Evolutionary conservation across 305 asterid species (phyloP).

Genomic region (Fraxinus paxiana): DNA sequence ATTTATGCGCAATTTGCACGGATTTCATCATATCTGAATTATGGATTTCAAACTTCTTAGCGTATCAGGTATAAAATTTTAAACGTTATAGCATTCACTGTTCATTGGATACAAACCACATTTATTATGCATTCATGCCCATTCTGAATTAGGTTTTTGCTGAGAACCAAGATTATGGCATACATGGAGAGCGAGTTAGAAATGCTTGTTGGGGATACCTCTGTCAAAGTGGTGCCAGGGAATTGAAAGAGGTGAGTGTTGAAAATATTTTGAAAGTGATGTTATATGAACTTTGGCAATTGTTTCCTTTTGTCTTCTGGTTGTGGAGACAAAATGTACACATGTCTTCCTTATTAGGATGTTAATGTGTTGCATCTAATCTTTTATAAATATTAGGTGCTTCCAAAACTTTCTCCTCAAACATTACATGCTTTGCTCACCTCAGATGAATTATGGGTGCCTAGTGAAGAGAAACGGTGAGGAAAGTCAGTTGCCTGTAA

Average conservation of each 20-base stretch:
- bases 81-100: constrained; percentile 5
- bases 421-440: constrained; percentile 82
- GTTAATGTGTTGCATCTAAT: constrained; percentile 17
- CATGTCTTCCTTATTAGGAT: constrained; percentile 15
- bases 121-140: constrained; percentile 14
- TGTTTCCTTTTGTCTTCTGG: constrained; percentile 14
- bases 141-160: constrained; percentile 69
- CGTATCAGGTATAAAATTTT: constrained; percentile 69
- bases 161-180: constrained; percentile 95
- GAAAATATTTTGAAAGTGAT: constrained; percentile 2
- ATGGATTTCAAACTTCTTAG: constrained; percentile 92
- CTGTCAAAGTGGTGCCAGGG: constrained; percentile 92
- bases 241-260: constrained; percentile 72
- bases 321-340: constrained; percentile 16
- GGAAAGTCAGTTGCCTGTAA: constrained; percentile 23
- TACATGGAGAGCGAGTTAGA: constrained; percentile 92
- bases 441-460: constrained; percentile 93
- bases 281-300: constrained; percentile 18
- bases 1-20: constrained; percentile 84
- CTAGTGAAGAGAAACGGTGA: constrained; percentile 92
- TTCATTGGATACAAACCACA: constrained; percentile 1
- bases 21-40: constrained; percentile 87
- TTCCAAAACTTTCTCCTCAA: constrained; percentile 91
- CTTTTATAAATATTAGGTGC: constrained; percentile 57
- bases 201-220: constrained; percentile 99